Conservation (phyloP, 2,329 filamentous ascomycete genomes). For the Teratosphaeria gauchensis region DNA sequence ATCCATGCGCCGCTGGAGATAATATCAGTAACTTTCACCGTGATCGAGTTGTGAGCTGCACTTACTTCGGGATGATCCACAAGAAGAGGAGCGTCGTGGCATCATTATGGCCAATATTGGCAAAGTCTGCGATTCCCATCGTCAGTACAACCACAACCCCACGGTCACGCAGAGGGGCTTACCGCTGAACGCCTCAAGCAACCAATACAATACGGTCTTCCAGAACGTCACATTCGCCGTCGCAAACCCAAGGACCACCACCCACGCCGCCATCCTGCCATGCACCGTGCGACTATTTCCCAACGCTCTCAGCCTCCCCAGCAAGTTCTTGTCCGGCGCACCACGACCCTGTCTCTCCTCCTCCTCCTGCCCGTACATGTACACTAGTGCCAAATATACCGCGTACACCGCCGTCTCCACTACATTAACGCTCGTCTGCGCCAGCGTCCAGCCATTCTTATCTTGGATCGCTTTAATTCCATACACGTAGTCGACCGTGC, state of each 20-base stretch:
- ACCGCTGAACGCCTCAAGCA: constrained; percentile 11
- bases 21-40: background rate
- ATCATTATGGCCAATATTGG: constrained; percentile 54
- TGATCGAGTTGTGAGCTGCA: background rate
- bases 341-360: constrained; percentile 29
- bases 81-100: constrained; percentile 43
- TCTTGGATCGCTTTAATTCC: constrained; percentile 62
- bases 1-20: constrained; percentile 51
- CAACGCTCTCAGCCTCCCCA: constrained; percentile 38
- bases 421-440: constrained; percentile 61
- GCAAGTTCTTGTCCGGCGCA: constrained; percentile 29
- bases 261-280: constrained; percentile 44
- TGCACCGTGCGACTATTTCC: constrained; percentile 42
- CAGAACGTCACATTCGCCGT: constrained; percentile 54
- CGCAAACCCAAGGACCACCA: constrained; percentile 49
- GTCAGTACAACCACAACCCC: background rate
- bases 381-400: constrained; percentile 50
- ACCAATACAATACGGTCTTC: constrained; percentile 58
- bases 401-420: constrained; percentile 58
- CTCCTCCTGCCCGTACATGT: constrained; percentile 26
- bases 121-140: constrained; percentile 44
- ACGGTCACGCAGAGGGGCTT: constrained; percentile 5
- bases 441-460: constrained; percentile 64
- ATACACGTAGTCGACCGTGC: constrained; percentile 70
- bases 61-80: constrained; percentile 60